These are phyloP conservation scores for Pseudogymnoascus sp. DNA, from an alignment of 2,329 filamentous ascomycete species.

Conservation along the genomic window DNA sequence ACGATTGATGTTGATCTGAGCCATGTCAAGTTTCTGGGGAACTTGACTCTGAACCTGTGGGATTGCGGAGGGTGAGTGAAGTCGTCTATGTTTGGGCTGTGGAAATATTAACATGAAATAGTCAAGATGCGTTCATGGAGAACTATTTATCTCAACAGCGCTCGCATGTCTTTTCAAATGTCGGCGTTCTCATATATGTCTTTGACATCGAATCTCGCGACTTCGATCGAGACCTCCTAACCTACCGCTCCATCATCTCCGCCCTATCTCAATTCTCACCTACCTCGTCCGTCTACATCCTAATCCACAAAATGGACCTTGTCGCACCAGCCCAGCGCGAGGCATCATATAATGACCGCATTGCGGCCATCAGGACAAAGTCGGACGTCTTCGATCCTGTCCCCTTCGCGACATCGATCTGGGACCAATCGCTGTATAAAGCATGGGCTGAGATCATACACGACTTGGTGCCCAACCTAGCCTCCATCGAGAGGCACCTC, in stretches of 20 bases:
- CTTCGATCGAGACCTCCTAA: slow-evolving; percentile 84
- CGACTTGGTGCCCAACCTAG: slow-evolving; percentile 89
- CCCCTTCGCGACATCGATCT: slow-evolving; percentile 92
- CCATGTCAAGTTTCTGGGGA: slow-evolving; percentile 97
- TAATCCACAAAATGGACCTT: slow-evolving; percentile 98
- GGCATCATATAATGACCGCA: slow-evolving; percentile 75
- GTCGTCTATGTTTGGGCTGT: not conserved
- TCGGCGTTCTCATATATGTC: slow-evolving; percentile 96
- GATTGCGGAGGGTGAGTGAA: slow-evolving; percentile 76
- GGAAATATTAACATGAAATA: slow-evolving; percentile 27
- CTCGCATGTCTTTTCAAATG: slow-evolving; percentile 91
- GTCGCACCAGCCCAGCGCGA: slow-evolving; percentile 74
- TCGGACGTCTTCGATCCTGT: slow-evolving; percentile 69
- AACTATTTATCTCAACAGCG: slow-evolving; percentile 96
- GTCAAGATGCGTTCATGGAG: slow-evolving; percentile 97
- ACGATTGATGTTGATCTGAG: slow-evolving; percentile 98
- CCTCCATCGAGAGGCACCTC: slow-evolving; percentile 80
- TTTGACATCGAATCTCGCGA: slow-evolving; percentile 97
- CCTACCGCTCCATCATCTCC: slow-evolving; percentile 82
- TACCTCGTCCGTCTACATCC: slow-evolving; percentile 77
- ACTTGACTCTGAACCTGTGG: slow-evolving; percentile 95
- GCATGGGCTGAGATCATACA: slow-evolving; percentile 98
- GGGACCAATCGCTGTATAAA: slow-evolving; percentile 97
- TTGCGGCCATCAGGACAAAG: slow-evolving; percentile 66
- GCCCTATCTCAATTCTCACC: slow-evolving; percentile 80